A percentile compares a stretch with the other conserved stretches of the same genome.
Conservation (phyloP, 2,329 filamentous ascomycete species). For the Metarhizium rileyi region DNA sequence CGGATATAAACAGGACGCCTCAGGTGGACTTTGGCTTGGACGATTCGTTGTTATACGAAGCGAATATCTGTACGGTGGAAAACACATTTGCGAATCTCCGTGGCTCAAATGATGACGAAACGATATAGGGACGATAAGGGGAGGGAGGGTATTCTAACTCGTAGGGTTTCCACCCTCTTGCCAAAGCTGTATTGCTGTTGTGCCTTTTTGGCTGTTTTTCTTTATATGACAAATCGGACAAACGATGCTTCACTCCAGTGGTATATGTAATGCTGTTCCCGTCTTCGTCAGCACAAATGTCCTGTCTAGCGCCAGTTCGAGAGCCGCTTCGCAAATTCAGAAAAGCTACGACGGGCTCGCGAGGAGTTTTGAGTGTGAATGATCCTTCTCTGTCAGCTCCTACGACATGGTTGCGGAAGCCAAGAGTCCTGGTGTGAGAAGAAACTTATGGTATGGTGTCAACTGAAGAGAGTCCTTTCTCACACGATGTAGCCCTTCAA, state of each 20-base stretch:
- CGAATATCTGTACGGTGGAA: slow-evolving; percentile 12
- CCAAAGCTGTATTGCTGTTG: not conserved
- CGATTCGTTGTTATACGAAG: slow-evolving; percentile 13
- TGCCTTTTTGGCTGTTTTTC: not conserved
- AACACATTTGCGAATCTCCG: slow-evolving; percentile 14
- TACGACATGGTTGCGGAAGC: too few species aligned
- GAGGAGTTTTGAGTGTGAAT: too few species aligned
- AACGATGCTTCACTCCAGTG: not conserved
- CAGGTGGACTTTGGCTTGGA: slow-evolving; percentile 15
- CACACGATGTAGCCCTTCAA: too few species aligned
- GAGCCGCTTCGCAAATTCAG: too few species aligned
- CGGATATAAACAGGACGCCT: slow-evolving; percentile 12
- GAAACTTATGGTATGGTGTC: too few species aligned
- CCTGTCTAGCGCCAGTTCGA: not conserved
- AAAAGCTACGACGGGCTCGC: too few species aligned
- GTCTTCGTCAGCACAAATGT: not conserved
- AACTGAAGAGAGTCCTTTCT: too few species aligned
- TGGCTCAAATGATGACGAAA: not conserved
- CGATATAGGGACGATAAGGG: not conserved
- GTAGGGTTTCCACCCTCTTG: not conserved
- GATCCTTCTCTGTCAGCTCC: too few species aligned
- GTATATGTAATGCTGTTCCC: not conserved
- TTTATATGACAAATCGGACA: not conserved
- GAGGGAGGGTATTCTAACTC: not conserved
- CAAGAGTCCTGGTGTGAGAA: too few species aligned